These are phyloP conservation scores for Leonotis leonurus DNA, from an alignment of 257 asterid species.

Conservation along the genomic window DNA sequence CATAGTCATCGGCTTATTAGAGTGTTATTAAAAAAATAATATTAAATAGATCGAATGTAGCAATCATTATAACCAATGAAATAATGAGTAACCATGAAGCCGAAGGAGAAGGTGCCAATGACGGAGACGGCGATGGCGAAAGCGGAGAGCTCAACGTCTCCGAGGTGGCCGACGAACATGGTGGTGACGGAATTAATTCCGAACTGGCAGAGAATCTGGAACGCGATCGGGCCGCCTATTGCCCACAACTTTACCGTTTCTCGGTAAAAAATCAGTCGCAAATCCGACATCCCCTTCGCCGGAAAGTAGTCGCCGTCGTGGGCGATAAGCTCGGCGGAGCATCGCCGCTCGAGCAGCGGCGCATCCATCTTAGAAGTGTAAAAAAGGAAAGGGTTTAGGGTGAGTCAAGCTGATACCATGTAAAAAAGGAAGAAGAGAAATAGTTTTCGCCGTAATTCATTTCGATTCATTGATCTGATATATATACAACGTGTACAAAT, in stretches of 20 bases:
- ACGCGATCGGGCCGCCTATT: constrained; percentile 46
- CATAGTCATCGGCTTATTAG: too few relatives aligned
- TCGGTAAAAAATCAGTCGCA: constrained; percentile 30
- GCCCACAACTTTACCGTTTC: constrained; percentile 39
- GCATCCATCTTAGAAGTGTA: constrained; percentile 24
- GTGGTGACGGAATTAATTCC: constrained; percentile 40
- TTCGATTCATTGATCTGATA: too few relatives aligned
- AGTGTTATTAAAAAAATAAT: too few relatives aligned
- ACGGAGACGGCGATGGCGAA: constrained; percentile 44
- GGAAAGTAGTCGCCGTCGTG: constrained; percentile 38
- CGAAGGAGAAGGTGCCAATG: constrained; percentile 45
- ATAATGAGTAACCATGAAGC: constrained; percentile 36
- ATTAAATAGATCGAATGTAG: not conserved
- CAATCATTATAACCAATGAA: too few relatives aligned
- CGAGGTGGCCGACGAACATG: constrained; percentile 50
- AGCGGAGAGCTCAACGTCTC: constrained; percentile 45
- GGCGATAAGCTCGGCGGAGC: constrained; percentile 11
- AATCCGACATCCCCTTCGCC: constrained; percentile 21
- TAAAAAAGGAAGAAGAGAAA: too few relatives aligned
- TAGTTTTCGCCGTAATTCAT: too few relatives aligned
- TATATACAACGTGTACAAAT: too few relatives aligned
- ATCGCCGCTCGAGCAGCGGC: constrained; percentile 30
- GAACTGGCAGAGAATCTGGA: constrained; percentile 39
- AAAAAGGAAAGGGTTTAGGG: too few relatives aligned
- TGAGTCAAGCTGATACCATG: too few relatives aligned